phyloP scores from a whole-genome alignment of 305 asterid genomes.

The Striga hermonthica region DNA sequence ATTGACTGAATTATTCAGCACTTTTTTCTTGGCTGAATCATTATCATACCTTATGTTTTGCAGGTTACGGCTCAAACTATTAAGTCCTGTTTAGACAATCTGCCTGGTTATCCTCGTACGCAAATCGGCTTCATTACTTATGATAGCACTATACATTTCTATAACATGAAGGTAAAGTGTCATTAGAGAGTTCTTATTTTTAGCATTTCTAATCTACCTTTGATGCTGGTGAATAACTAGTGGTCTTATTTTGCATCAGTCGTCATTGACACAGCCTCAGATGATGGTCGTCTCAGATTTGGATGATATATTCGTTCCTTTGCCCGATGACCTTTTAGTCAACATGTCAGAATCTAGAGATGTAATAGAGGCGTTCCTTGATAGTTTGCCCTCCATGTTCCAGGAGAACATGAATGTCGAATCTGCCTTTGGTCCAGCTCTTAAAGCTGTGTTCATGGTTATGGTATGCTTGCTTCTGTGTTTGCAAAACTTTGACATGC shows the following conservation, averaged over 20 bases:
- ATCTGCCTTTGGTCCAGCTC: conserved; percentile 99
- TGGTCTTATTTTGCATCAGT: conserved; percentile 49
- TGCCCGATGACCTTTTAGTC: conserved; percentile 97
- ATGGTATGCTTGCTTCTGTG: conserved; percentile 59
- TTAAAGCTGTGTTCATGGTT: conserved; percentile 88
- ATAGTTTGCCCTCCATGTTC: conserved; percentile 91
- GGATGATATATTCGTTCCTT: conserved; percentile 89
- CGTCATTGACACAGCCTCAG: conserved; percentile 90
- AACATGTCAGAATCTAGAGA: conserved; percentile 93
- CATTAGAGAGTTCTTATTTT: conserved; percentile 23
- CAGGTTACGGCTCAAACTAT: conserved; percentile 89
- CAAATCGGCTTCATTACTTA: conserved; percentile 95
- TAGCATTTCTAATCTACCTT: conserved; percentile 21
- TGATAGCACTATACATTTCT: conserved; percentile 92
- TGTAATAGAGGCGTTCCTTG: conserved; percentile 92
- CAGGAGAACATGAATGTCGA: conserved; percentile 80
- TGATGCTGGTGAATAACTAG: conserved; percentile 28
- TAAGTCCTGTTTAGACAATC: conserved; percentile 75
- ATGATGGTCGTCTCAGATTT: conserved; percentile 99
- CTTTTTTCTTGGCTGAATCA: conserved; percentile 21
- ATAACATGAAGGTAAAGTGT: conserved; percentile 76
- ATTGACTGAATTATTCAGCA: conserved; percentile 17
- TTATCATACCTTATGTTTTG: conserved; percentile 28
- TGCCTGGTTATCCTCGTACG: conserved; percentile 91
- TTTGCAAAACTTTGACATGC: conserved; percentile 19